Conservation (phyloP, 1,284 basidiomycete genomes). For the Termitomyces sp. region DNA sequence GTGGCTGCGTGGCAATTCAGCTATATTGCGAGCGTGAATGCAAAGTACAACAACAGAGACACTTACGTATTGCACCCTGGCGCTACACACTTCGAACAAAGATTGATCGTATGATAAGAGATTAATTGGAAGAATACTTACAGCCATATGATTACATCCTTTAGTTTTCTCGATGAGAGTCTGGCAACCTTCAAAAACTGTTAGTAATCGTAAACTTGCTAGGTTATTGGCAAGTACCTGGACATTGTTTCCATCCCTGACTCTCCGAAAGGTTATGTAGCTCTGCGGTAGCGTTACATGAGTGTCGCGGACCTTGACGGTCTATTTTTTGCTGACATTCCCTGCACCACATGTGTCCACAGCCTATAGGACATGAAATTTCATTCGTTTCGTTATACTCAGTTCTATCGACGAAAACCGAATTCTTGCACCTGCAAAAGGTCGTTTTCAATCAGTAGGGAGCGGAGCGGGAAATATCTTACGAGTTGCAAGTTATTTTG, state of each 20-base stretch:
- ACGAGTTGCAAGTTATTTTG: conserved; percentile 1
- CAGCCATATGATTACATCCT: conserved; percentile 8
- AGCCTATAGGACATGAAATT: conserved; percentile 1
- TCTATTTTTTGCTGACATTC: neutral
- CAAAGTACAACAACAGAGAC: neutral
- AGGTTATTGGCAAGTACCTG: neutral
- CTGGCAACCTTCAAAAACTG: neutral
- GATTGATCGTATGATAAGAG: neutral
- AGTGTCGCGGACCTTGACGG: neutral
- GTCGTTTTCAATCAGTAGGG: neutral
- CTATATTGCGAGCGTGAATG: neutral
- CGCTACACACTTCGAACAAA: neutral
- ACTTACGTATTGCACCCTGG: conserved; percentile 8
- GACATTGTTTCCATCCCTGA: conserved; percentile 7
- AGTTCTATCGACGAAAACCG: neutral
- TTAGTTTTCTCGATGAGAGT: neutral
- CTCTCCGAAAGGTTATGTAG: neutral
- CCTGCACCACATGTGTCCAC: conserved; percentile 6
- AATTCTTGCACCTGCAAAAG: conserved; percentile 1
- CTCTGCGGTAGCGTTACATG: neutral
- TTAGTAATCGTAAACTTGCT: neutral
- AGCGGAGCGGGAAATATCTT: neutral
- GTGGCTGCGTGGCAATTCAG: neutral
- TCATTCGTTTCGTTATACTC: neutral
- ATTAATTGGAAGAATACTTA: neutral